These are phyloP conservation scores for Neltuma alba DNA, from an alignment of 306 rosid genomes.

Conservation along the genomic window DNA sequence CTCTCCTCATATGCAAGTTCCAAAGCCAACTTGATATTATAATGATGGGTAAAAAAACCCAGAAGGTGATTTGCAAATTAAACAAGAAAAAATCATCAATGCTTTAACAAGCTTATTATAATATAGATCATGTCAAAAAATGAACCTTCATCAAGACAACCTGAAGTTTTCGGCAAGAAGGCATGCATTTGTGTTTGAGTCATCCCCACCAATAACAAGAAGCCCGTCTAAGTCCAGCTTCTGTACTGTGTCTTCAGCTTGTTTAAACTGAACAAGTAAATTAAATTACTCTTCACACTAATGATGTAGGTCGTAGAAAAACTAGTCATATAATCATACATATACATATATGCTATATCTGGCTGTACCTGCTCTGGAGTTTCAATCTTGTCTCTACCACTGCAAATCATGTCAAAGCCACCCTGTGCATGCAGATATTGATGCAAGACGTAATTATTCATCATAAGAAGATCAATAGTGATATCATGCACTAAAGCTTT, in stretches of 20 bases:
- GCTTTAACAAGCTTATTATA: slow-evolving; percentile 23
- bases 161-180: slow-evolving; percentile 98
- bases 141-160: slow-evolving; percentile 42
- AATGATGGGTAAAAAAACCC: slow-evolving; percentile 5
- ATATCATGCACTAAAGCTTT: background rate
- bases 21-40: slow-evolving; percentile 17
- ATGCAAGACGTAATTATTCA: slow-evolving; percentile 1
- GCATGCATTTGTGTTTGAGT: slow-evolving; percentile 98
- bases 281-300: slow-evolving; percentile 29
- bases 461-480: background rate
- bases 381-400: slow-evolving; percentile 99
- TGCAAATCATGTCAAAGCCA: slow-evolving; percentile 98
- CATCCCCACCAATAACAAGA: slow-evolving; percentile 97
- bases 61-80: slow-evolving; percentile 12
- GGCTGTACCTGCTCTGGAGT: slow-evolving; percentile 89
- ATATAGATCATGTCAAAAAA: background rate
- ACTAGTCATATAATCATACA: slow-evolving; percentile 1
- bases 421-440: slow-evolving; percentile 69
- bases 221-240: slow-evolving; percentile 97
- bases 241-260: slow-evolving; percentile 85
- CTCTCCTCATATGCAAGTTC: background rate
- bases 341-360: slow-evolving; percentile 22
- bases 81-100: slow-evolving; percentile 22
- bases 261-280: slow-evolving; percentile 69
- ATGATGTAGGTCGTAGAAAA: slow-evolving; percentile 15